These are phyloP conservation scores for Rhypophila decipiens DNA, from an alignment of 495 filamentous ascomycete species.

Conservation along the genomic window DNA sequence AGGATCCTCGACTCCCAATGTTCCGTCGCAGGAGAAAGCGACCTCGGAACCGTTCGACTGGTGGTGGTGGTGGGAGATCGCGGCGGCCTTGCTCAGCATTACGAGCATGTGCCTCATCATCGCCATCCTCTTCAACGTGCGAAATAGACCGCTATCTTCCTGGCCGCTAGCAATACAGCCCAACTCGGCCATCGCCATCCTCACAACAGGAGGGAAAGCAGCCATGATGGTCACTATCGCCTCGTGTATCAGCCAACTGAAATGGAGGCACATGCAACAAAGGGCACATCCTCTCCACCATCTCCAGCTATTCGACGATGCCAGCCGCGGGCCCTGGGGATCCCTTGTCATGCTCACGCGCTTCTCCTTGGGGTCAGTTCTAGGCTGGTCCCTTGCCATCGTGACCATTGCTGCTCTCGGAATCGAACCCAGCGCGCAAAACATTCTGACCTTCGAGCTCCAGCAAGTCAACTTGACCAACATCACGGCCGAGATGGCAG, in stretches of 20 bases:
- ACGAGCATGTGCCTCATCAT: slow-evolving; percentile 8
- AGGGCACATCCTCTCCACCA: slow-evolving; percentile 12
- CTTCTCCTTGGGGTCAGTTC: background rate
- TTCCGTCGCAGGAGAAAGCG: too few relatives aligned
- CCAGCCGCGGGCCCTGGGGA: slow-evolving; percentile 33
- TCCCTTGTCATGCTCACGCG: slow-evolving; percentile 19
- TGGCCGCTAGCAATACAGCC: slow-evolving; percentile 17
- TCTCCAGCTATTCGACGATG: slow-evolving; percentile 26
- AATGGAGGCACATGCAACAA: slow-evolving; percentile 26
- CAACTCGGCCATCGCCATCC: slow-evolving; percentile 29
- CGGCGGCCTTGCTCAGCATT: slow-evolving; percentile 3
- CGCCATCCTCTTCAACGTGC: slow-evolving; percentile 1
- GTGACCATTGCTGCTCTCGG: slow-evolving; percentile 9
- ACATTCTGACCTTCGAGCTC: slow-evolving; percentile 8
- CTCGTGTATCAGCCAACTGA: slow-evolving; percentile 27
- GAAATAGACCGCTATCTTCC: slow-evolving; percentile 1
- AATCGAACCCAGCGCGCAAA: slow-evolving; percentile 14
- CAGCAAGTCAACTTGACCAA: background rate
- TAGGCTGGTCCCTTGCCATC: slow-evolving; percentile 1
- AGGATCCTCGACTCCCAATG: too few relatives aligned
- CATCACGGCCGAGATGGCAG: slow-evolving; percentile 3
- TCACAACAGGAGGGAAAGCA: slow-evolving; percentile 25
- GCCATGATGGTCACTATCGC: slow-evolving; percentile 23
- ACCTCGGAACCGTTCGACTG: too few relatives aligned
- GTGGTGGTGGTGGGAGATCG: slow-evolving; percentile 22